phyloP scores from a whole-genome alignment of 1,284 basidiomycete species.

The Ganoderma boninense region DNA sequence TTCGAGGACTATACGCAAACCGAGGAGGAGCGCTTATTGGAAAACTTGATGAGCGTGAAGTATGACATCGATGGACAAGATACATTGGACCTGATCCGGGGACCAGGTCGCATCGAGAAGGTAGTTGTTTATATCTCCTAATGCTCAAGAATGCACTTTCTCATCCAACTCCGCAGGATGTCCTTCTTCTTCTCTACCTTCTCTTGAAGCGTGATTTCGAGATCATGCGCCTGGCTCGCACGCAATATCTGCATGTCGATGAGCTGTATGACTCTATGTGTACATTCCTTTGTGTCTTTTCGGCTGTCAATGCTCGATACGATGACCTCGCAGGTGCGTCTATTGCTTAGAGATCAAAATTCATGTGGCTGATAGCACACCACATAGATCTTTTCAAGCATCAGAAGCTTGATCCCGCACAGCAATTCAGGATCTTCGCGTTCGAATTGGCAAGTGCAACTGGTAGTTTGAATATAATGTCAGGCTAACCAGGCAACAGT shows the following conservation, averaged over 20 bases:
- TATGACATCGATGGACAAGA: constrained; percentile 37
- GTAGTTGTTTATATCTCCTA: constrained; percentile 9
- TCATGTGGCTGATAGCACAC: no score
- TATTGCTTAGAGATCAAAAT: no score
- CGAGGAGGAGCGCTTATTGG: constrained; percentile 33
- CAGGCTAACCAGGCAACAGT: background rate
- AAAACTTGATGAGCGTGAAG: constrained; percentile 32
- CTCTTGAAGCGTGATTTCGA: constrained; percentile 36
- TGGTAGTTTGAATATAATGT: no score
- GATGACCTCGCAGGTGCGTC: background rate
- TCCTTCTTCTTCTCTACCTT: constrained; percentile 38
- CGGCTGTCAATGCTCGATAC: constrained; percentile 8
- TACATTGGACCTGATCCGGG: constrained; percentile 32
- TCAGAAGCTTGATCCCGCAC: constrained; percentile 25
- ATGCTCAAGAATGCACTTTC: background rate
- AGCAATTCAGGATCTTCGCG: constrained; percentile 31
- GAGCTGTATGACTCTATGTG: constrained; percentile 26
- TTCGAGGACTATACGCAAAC: constrained; percentile 31
- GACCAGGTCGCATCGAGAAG: constrained; percentile 27
- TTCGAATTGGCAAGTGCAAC: constrained; percentile 30
- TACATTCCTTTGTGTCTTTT: constrained; percentile 8
- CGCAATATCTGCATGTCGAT: constrained; percentile 25
- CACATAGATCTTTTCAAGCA: constrained; percentile 33
- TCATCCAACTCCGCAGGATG: constrained; percentile 22
- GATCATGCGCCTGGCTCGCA: constrained; percentile 33